phyloP scores from a whole-genome alignment of 257 asterid species.

The Solanum chiquidenum region DNA sequence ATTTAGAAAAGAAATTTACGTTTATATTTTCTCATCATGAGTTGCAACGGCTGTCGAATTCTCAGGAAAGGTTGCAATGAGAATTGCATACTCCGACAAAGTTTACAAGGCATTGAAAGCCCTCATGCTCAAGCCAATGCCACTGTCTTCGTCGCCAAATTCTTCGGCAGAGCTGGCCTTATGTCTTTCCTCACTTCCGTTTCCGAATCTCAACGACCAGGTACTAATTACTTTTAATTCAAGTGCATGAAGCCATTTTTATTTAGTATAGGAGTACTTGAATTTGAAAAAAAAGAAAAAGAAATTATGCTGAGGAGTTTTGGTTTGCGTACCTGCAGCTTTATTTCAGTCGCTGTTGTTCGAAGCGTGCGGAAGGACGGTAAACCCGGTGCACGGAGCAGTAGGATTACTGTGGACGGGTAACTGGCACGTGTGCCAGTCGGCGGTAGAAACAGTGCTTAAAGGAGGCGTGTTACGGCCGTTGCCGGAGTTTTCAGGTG shows the following conservation, averaged over 20 bases:
- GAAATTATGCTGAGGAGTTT: not conserved
- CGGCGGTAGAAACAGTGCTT: slow-evolving; percentile 79
- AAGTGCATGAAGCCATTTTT: not conserved
- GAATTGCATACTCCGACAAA: slow-evolving; percentile 56
- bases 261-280: no score
- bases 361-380: slow-evolving; percentile 85
- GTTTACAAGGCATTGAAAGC: slow-evolving; percentile 38
- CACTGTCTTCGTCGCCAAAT: slow-evolving; percentile 76
- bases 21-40: slow-evolving; percentile 20
- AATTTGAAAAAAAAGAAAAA: not conserved
- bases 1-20: not conserved
- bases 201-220: slow-evolving; percentile 61
- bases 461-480: slow-evolving; percentile 48
- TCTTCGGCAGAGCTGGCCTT: slow-evolving; percentile 91
- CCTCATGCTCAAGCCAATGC: slow-evolving; percentile 83
- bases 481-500: slow-evolving; percentile 15
- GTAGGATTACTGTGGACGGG: slow-evolving; percentile 71
- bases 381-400: slow-evolving; percentile 77
- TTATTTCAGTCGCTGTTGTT: slow-evolving; percentile 64
- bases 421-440: slow-evolving; percentile 75
- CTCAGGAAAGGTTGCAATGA: slow-evolving; percentile 87
- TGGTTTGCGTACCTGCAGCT: slow-evolving; percentile 26
- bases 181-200: slow-evolving; percentile 75
- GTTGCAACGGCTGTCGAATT: slow-evolving; percentile 82
- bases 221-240: not conserved